Evolutionary conservation across 1,139 yeast genomes (phyloP).

Genomic region (Diutina neorugosa): DNA sequence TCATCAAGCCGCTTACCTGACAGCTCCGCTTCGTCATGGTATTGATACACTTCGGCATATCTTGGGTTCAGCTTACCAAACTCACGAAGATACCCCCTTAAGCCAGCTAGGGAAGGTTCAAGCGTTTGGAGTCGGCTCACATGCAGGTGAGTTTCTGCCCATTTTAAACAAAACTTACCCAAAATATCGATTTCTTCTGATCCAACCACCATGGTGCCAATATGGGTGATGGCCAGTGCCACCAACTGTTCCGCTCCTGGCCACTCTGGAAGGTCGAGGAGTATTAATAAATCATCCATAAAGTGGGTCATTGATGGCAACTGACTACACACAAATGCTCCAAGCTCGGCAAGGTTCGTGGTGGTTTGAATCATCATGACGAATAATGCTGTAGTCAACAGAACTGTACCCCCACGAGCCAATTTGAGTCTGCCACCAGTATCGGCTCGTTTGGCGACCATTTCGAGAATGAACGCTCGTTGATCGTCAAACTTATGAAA

Average conservation of each 20-base stretch:
- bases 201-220: background rate
- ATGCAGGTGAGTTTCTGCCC: background rate
- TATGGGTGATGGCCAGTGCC: background rate
- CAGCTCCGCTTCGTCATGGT: background rate
- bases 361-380: background rate
- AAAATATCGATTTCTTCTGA: background rate
- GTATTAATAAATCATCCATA: background rate
- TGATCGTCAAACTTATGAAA: background rate
- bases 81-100: background rate
- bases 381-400: background rate
- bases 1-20: background rate
- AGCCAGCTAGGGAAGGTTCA: too few relatives aligned
- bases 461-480: background rate
- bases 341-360: background rate
- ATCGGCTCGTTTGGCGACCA: background rate
- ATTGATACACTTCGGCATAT: background rate
- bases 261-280: conserved; percentile 1
- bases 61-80: background rate
- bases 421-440: background rate
- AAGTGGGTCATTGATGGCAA: background rate
- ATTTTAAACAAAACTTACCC: background rate
- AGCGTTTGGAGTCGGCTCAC: background rate
- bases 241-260: conserved; percentile 3
- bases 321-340: background rate
- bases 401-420: background rate